A percentile compares a stretch with the other conserved stretches of the same genome.
These are phyloP conservation scores for Lolium perenne DNA, from an alignment of 176 grass and related monocot genomes.

Conservation along the genomic window DNA sequence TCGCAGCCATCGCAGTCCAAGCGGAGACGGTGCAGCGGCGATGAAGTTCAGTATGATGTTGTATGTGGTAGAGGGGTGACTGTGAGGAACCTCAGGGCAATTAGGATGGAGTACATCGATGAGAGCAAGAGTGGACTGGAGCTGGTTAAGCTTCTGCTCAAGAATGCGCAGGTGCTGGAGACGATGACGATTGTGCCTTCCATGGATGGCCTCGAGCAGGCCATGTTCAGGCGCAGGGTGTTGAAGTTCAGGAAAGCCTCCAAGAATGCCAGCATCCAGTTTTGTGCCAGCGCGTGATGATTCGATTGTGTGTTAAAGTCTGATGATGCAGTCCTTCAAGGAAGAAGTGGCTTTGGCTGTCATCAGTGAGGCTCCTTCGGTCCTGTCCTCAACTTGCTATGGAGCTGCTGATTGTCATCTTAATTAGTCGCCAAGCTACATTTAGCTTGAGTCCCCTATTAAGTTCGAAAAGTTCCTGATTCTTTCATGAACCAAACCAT, in stretches of 20 bases:
- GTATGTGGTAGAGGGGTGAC: conserved; percentile 23
- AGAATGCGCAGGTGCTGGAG: conserved; percentile 49
- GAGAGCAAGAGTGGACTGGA: conserved; percentile 63
- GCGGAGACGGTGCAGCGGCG: conserved; percentile 40
- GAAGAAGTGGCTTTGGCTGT: not conserved
- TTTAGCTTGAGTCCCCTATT: conserved; percentile 33
- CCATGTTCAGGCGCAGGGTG: conserved; percentile 57
- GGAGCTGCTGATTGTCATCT: conserved; percentile 16
- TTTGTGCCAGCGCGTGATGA: conserved; percentile 42
- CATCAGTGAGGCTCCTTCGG: not conserved
- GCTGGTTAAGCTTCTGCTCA: conserved; percentile 63
- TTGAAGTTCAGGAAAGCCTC: conserved; percentile 54
- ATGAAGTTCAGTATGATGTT: conserved; percentile 25
- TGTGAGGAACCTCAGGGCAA: conserved; percentile 46
- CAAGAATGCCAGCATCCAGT: conserved; percentile 39
- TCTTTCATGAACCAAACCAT: not conserved
- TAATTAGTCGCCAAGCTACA: not conserved
- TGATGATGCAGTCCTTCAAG: conserved; percentile 9
- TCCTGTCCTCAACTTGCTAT: conserved; percentile 16
- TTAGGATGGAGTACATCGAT: conserved; percentile 60
- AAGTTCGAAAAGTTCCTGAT: not conserved
- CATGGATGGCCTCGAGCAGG: conserved; percentile 69
- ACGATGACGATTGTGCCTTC: conserved; percentile 61
- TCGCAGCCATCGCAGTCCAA: conserved; percentile 52
- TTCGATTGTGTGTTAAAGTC: conserved; percentile 9